Conservation (phyloP, 805 yeast genomes). For the Cyberlindnera lachancei region DNA sequence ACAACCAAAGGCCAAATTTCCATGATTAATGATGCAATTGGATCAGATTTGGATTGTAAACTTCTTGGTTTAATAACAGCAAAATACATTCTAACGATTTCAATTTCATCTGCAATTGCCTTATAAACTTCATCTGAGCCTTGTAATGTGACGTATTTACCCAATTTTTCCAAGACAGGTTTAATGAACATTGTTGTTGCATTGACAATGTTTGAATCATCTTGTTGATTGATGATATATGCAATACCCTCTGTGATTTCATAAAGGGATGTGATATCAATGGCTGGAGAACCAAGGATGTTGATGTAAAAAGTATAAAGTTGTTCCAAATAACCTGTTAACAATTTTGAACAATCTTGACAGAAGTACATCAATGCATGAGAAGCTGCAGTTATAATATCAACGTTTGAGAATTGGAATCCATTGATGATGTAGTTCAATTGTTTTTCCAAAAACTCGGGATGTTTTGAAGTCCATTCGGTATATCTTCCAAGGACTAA, state of each 20-base stretch:
- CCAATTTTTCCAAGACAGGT: constrained; percentile 49
- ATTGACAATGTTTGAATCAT: constrained; percentile 42
- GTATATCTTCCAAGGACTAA: constrained; percentile 93
- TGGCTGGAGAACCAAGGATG: constrained; percentile 34
- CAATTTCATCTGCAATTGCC: constrained; percentile 66
- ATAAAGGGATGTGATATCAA: constrained; percentile 63
- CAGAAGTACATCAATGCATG: constrained; percentile 93
- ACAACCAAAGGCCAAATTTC: constrained; percentile 57
- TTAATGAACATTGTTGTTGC: constrained; percentile 56
- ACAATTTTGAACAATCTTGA: constrained; percentile 71
- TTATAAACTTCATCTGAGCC: constrained; percentile 31
- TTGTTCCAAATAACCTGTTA: constrained; percentile 66
- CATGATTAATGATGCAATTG: constrained; percentile 44
- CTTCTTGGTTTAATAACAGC: constrained; percentile 42
- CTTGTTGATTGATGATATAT: constrained; percentile 62
- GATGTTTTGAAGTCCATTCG: constrained; percentile 87
- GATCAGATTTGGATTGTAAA: constrained; percentile 29
- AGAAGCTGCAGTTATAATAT: constrained; percentile 75
- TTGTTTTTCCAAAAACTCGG: constrained; percentile 74
- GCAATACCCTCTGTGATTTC: constrained; percentile 89
- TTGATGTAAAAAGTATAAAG: constrained; percentile 64
- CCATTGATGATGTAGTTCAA: constrained; percentile 79
- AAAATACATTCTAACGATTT: constrained; percentile 54
- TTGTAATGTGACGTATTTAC: constrained; percentile 17
- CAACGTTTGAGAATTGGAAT: constrained; percentile 34